Evolutionary conservation across 2,329 filamentous ascomycete species (phyloP), one percentile per base, ranked within the genome.

Genomic region (Ophiostoma novo-ulmi): DNA sequence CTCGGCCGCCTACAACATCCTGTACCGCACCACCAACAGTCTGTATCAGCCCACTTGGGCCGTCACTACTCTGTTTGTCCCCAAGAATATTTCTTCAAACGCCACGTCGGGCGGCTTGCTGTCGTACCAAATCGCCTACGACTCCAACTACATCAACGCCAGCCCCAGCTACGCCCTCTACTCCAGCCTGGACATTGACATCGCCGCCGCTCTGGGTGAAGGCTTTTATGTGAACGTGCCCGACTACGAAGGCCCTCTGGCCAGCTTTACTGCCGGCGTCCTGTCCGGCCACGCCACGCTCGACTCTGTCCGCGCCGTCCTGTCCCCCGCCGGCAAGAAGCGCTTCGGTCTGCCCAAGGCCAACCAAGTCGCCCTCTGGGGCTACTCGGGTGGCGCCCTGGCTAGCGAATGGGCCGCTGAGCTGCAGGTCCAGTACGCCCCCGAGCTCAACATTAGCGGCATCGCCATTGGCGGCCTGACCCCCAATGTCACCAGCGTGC

Each of bases 311-410:
- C 80, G 83, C 13, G 82, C 82, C 5, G 78, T 80, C 0, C 73
- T 82, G 14, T 72, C 75, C 36, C 73, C 68, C 26, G 70, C 74
- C 1, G 70, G 68, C 35, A 14, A 72, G 2, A 3, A 71, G 1
- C 17, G 58, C 14, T 71, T 80, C 5, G 76, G 77, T 2, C 74
- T 83, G 69, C 73, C 75, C 11, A 58, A 73, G 6, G 75, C 77
- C 17, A 77, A 81, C 0, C 77, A 73, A 4, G 76, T 81, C 61
- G 79, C 81, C 2, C 76, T 86, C 70, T 87, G 84, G 84, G 84
- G 84, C 5, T 86, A 85, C 75, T 84, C 82, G 5, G 84, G 84
- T 6, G 84, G 84, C n/a, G 79, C 80, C 14, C 73, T 85, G 52
- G 82, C 83, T 1, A 80, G 77, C n/a, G 82, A 81, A 68, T 85